Evolutionary conservation across 805 yeast genomes (phyloP).

Genomic region (Starmerella floricola): DNA sequence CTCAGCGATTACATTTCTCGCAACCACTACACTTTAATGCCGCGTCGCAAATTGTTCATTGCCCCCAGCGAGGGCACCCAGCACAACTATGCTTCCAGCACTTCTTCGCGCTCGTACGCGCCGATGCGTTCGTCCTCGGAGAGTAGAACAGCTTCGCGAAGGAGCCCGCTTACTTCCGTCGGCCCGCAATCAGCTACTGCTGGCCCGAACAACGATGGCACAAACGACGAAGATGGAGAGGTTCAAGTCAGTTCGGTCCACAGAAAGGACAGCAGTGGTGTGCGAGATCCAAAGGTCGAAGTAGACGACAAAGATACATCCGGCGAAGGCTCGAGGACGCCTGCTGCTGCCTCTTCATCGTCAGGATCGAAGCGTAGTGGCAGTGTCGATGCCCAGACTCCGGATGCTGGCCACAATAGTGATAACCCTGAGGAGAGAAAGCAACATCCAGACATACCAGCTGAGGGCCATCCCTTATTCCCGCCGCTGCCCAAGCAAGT

Average conservation of each 20-base stretch:
- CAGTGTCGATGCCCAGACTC: too few relatives aligned
- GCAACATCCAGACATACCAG: constrained; percentile 2
- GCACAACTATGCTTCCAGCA: background rate
- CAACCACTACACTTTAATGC: constrained; percentile 28
- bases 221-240: too few relatives aligned
- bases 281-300: background rate
- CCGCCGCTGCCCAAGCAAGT: constrained; percentile 21
- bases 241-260: too few relatives aligned
- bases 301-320: background rate
- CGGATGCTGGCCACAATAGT: background rate
- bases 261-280: too few relatives aligned
- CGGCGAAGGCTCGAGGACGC: background rate
- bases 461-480: constrained; percentile 18
- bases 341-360: too few relatives aligned
- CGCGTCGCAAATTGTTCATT: constrained; percentile 5
- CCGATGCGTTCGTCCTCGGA: too few relatives aligned
- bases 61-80: background rate
- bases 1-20: constrained; percentile 65
- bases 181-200: too few relatives aligned
- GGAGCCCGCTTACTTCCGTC: too few relatives aligned
- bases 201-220: too few relatives aligned
- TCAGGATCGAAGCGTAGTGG: too few relatives aligned
- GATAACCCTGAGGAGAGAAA: too few relatives aligned
- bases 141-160: too few relatives aligned
- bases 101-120: background rate